phyloP scores from a whole-genome alignment of 2,329 filamentous ascomycete genomes.

The Calonectria honghensis region DNA sequence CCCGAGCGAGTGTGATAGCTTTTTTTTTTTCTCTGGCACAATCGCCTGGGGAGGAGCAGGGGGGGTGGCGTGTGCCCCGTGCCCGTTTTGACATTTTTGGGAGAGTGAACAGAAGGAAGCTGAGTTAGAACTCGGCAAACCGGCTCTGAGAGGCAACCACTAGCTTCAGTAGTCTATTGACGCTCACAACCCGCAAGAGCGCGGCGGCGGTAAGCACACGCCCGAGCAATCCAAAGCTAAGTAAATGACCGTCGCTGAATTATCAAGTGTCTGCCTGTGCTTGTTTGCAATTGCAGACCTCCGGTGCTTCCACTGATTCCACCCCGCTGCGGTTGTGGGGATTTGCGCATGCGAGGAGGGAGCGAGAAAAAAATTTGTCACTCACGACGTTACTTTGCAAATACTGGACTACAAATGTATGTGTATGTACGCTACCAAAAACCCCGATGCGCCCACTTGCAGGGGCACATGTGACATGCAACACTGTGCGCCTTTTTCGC shows the following conservation, averaged over 20 bases:
- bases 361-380: background rate
- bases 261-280: background rate
- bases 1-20: background rate
- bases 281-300: slow-evolving; percentile 11
- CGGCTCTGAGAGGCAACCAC: slow-evolving; percentile 34
- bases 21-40: slow-evolving; percentile 4
- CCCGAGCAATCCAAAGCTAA: slow-evolving; percentile 14
- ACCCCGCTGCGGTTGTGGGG: background rate
- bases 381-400: background rate
- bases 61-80: slow-evolving; percentile 21
- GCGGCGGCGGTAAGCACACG: slow-evolving; percentile 25
- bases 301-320: slow-evolving; percentile 5
- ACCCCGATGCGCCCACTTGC: slow-evolving; percentile 20
- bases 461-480: slow-evolving; percentile 23
- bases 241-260: slow-evolving; percentile 11
- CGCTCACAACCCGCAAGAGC: slow-evolving; percentile 26
- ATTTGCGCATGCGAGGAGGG: background rate
- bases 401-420: slow-evolving; percentile 8
- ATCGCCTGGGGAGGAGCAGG: slow-evolving; percentile 18
- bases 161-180: slow-evolving; percentile 35
- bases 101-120: slow-evolving; percentile 30
- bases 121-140: slow-evolving; percentile 42
- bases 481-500: slow-evolving; percentile 25
- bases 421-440: slow-evolving; percentile 7
- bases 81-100: slow-evolving; percentile 28